Percentiles rank a stretch among this genome's conserved stretches.
These are phyloP conservation scores for Dipteronia sinensis DNA, from an alignment of 345 rosid species.

Conservation along the genomic window DNA sequence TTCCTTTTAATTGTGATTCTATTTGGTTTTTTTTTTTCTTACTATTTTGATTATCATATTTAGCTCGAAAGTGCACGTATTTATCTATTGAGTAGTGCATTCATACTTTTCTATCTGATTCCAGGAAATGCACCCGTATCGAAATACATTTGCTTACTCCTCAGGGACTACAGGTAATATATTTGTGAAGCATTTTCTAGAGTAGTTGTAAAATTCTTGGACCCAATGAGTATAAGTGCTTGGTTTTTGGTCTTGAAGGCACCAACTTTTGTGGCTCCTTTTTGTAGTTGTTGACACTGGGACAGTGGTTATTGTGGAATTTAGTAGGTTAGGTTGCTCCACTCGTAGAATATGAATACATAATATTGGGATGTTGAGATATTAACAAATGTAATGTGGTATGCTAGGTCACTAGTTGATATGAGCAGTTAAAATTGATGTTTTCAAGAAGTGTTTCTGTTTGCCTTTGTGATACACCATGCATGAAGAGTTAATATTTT, in stretches of 20 bases:
- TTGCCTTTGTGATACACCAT: background rate
- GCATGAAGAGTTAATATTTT: background rate
- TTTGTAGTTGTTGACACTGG: background rate
- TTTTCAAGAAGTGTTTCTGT: background rate
- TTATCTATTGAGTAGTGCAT: background rate
- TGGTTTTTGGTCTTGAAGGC: background rate
- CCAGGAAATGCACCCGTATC: conserved; percentile 90
- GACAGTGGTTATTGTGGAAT: background rate
- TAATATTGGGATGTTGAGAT: background rate
- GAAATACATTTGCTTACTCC: conserved; percentile 83
- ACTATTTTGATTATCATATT: too few relatives aligned
- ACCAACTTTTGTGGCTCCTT: background rate
- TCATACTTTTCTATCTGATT: conserved; percentile 11
- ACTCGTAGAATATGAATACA: background rate
- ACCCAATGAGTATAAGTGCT: background rate
- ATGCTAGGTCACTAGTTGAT: background rate
- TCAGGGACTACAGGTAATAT: conserved; percentile 79
- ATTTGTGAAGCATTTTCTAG: background rate
- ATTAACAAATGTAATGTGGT: background rate
- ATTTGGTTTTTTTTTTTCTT: too few relatives aligned
- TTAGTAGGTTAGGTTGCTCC: background rate
- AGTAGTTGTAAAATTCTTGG: background rate
- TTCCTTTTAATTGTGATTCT: too few relatives aligned
- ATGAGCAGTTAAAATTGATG: background rate
- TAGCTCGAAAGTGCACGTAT: too few relatives aligned